phyloP scores from a whole-genome alignment of 2,329 filamentous ascomycete genomes.

The Chaetomium sp. region DNA sequence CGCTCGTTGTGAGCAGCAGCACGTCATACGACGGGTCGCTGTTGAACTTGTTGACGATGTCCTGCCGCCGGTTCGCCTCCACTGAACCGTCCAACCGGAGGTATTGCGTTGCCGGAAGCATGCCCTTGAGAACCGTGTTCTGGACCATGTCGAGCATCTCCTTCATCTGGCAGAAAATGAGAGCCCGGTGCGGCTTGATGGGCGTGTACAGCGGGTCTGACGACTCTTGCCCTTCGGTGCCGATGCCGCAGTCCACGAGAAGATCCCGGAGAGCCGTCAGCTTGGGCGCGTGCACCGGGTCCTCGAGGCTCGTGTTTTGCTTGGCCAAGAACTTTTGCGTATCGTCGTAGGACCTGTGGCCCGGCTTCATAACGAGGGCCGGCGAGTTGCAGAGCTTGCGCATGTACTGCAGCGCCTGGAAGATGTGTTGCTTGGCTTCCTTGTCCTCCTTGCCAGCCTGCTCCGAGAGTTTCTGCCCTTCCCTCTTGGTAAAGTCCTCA shows the following conservation, averaged over 20 bases:
- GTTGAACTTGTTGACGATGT: conserved; percentile 99
- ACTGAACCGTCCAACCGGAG: conserved; percentile 92
- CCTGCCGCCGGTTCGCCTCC: conserved; percentile 89
- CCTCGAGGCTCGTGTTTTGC: conserved; percentile 79
- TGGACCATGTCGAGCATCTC: conserved; percentile 99
- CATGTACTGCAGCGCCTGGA: conserved; percentile 99
- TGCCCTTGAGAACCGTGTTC: conserved; percentile 82
- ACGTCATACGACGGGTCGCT: conserved; percentile 96
- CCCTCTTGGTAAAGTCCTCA: conserved; percentile 93
- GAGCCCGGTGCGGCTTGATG: conserved; percentile 91
- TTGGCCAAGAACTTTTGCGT: conserved; percentile 79
- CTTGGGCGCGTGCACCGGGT: conserved; percentile 88
- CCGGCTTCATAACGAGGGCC: conserved; percentile 92
- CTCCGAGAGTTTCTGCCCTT: conserved; percentile 82
- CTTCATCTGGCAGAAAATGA: conserved; percentile 99
- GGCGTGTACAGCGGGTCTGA: conserved; percentile 70
- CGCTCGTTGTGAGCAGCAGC: conserved; percentile 88
- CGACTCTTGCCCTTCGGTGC: conserved; percentile 66
- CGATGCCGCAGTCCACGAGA: conserved; percentile 97
- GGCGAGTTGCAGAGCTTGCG: conserved; percentile 98
- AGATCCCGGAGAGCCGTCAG: conserved; percentile 86
- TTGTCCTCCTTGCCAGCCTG: conserved; percentile 85
- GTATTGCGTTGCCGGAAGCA: conserved; percentile 91
- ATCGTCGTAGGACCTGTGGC: conserved; percentile 84
- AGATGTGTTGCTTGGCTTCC: conserved; percentile 96